A percentile compares a stretch with the other conserved stretches of the same genome.
phyloP scores from a whole-genome alignment of 441 rosid genomes.

The Adansonia gregorii region DNA sequence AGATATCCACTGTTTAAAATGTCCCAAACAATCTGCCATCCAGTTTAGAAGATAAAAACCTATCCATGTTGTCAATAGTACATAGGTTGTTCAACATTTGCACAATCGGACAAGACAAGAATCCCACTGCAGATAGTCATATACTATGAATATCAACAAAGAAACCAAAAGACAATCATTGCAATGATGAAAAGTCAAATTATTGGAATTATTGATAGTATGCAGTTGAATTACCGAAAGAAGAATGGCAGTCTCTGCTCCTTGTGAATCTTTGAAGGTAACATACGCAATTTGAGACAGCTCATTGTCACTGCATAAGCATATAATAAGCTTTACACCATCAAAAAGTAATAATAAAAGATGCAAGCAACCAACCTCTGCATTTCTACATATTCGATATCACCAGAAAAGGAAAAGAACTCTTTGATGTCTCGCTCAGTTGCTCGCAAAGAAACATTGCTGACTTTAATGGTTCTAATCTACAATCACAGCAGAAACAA shows the following conservation, averaged over 20 bases:
- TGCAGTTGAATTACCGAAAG: constrained; percentile 50
- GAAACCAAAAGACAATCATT: not conserved
- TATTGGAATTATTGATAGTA: not conserved
- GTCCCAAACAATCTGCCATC: not conserved
- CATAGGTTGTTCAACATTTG: not conserved
- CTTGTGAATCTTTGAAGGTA: constrained; percentile 67
- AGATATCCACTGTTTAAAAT: not conserved
- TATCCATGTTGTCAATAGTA: not conserved
- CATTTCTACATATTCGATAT: constrained; percentile 56
- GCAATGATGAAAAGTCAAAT: not conserved
- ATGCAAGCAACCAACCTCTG: constrained; percentile 43
- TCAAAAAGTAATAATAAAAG: too few species aligned
- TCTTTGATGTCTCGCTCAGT: constrained; percentile 58
- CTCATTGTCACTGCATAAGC: constrained; percentile 40
- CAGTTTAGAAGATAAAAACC: constrained; percentile 25
- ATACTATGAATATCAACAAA: not conserved
- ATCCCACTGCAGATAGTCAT: not conserved
- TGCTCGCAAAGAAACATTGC: constrained; percentile 59
- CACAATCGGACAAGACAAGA: not conserved
- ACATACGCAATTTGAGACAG: constrained; percentile 57
- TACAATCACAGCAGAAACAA: constrained; percentile 25
- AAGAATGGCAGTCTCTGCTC: constrained; percentile 70
- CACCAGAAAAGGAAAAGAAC: constrained; percentile 79
- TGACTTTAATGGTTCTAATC: constrained; percentile 62
- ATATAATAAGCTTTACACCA: constrained; percentile 10